phyloP scores from a whole-genome alignment of 805 yeast genomes.

The Saturnispora halmiae region DNA sequence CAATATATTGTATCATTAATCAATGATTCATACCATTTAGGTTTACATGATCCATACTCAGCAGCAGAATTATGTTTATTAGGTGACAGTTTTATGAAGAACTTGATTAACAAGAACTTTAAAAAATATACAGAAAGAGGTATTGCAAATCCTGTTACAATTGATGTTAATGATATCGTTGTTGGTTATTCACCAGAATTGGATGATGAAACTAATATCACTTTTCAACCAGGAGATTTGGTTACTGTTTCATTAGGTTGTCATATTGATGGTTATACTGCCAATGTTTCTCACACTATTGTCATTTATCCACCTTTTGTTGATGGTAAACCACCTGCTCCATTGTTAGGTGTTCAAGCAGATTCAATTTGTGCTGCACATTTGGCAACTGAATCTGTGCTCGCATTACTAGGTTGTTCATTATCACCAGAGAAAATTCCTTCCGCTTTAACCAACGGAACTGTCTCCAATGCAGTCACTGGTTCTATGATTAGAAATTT shows the following conservation, averaged over 20 bases:
- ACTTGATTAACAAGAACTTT: constrained; percentile 52
- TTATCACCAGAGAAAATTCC: constrained; percentile 72
- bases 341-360: constrained; percentile 75
- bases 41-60: constrained; percentile 39
- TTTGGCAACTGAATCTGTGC: constrained; percentile 82
- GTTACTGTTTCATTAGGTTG: constrained; percentile 81
- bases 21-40: constrained; percentile 63
- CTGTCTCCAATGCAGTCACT: constrained; percentile 34
- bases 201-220: constrained; percentile 49
- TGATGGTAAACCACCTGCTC: constrained; percentile 53
- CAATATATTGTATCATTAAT: constrained; percentile 56
- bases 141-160: constrained; percentile 82
- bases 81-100: constrained; percentile 66
- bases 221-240: constrained; percentile 68
- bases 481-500: constrained; percentile 63
- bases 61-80: constrained; percentile 68
- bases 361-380: constrained; percentile 86
- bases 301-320: constrained; percentile 67
- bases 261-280: constrained; percentile 92
- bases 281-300: constrained; percentile 76
- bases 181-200: constrained; percentile 82
- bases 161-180: constrained; percentile 73
- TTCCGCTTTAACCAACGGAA: constrained; percentile 31
- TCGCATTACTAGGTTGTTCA: constrained; percentile 63
- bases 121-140: constrained; percentile 77